Percentiles rank a stretch among this genome's conserved stretches.
Conservation (phyloP, 768 basidiomycete species). For the Podaxis sp. region DNA sequence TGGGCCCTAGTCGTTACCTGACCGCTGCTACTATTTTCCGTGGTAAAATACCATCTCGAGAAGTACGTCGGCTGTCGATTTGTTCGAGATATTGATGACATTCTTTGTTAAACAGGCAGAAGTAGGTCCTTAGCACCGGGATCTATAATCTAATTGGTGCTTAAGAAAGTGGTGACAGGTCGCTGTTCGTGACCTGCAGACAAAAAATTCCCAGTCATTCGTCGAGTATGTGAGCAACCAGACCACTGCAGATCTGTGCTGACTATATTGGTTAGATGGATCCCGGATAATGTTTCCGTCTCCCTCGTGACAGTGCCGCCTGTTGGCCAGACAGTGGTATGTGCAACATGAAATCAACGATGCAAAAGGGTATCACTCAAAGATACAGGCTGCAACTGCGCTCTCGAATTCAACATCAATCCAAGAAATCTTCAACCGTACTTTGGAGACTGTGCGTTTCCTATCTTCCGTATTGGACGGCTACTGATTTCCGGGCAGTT, state of each 20-base stretch:
- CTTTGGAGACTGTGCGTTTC: conserved; percentile 50
- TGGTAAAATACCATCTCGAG: conserved; percentile 76
- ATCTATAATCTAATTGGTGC: conserved; percentile 26
- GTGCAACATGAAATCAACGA: conserved; percentile 20
- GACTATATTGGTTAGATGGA: conserved; percentile 55
- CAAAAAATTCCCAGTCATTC: conserved; percentile 70
- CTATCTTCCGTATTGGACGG: neutral
- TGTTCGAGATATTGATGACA: conserved; percentile 31
- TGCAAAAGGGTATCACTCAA: conserved; percentile 15
- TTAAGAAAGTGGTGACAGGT: conserved; percentile 39
- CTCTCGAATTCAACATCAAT: conserved; percentile 81
- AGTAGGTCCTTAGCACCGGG: conserved; percentile 36
- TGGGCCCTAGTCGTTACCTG: conserved; percentile 64
- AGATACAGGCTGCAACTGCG: conserved; percentile 59
- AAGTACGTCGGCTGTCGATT: conserved; percentile 49
- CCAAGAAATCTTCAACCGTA: conserved; percentile 84
- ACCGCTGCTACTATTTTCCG: conserved; percentile 89
- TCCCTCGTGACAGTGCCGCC: conserved; percentile 83
- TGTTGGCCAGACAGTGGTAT: conserved; percentile 70
- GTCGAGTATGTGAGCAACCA: conserved; percentile 61
- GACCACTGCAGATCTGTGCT: neutral
- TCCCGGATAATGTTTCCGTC: conserved; percentile 87
- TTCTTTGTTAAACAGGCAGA: conserved; percentile 45
- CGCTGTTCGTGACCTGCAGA: conserved; percentile 71
- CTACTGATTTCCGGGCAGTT: conserved; percentile 45